Percentiles rank a stretch among this genome's conserved stretches.
Conservation (phyloP, 2,329 filamentous ascomycete species). For the Alternaria triticina region DNA sequence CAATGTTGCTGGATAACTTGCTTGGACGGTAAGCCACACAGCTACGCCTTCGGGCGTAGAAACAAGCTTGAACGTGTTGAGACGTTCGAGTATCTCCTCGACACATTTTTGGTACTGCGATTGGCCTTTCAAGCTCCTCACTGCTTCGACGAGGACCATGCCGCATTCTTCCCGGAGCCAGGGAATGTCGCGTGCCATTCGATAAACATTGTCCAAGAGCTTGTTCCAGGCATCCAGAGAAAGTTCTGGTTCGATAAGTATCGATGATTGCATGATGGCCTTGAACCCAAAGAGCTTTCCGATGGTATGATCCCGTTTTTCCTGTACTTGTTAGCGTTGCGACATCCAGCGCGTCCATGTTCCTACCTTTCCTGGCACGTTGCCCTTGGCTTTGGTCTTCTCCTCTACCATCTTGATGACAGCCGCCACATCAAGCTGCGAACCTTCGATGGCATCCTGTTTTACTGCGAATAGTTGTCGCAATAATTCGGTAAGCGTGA, state of each 20-base stretch:
- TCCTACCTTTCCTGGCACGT: slow-evolving; percentile 61
- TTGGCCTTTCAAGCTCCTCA: slow-evolving; percentile 61
- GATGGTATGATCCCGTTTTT: slow-evolving; percentile 84
- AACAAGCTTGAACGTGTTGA: slow-evolving; percentile 70
- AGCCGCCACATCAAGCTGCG: slow-evolving; percentile 49
- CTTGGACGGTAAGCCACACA: slow-evolving; percentile 78
- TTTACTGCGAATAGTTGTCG: slow-evolving; percentile 68
- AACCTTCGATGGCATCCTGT: slow-evolving; percentile 35
- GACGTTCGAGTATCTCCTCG: slow-evolving; percentile 65
- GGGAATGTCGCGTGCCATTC: slow-evolving; percentile 78
- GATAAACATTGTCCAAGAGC: slow-evolving; percentile 75
- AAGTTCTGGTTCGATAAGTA: slow-evolving; percentile 67
- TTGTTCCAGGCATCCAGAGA: slow-evolving; percentile 65
- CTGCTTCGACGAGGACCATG: slow-evolving; percentile 76
- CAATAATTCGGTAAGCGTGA: slow-evolving; percentile 83
- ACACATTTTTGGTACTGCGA: slow-evolving; percentile 62
- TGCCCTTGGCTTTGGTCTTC: slow-evolving; percentile 59
- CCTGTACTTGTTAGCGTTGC: slow-evolving; percentile 59
- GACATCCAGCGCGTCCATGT: not conserved
- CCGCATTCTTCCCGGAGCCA: slow-evolving; percentile 91
- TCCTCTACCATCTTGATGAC: slow-evolving; percentile 60
- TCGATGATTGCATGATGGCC: slow-evolving; percentile 79
- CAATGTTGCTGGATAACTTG: slow-evolving; percentile 67
- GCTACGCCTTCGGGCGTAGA: slow-evolving; percentile 89
- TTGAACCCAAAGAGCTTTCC: slow-evolving; percentile 88